Evolutionary conservation across 345 rosid species (phyloP), one percentile per base, ranked within the genome.

Genomic region (Dipteronia sinensis): DNA sequence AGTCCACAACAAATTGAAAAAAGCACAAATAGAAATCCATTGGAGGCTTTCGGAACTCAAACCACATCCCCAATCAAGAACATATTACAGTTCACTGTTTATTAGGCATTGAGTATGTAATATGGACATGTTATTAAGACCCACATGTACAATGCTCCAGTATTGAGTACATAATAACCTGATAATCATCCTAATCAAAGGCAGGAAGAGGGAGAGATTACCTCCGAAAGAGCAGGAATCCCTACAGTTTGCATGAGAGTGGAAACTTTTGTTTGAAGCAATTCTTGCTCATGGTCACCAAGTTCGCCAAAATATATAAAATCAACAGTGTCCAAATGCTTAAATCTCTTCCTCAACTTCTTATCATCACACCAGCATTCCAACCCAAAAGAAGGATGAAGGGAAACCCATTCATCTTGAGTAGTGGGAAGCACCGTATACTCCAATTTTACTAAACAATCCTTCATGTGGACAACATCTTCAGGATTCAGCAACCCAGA

Each of bases 331-430:
- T 88, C 86, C 82, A 81, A 76, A 73, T 83, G 79, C 85, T 82
- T 90, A 77, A 92, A 95, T 74, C 83, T 92, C 80, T 85, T 85
- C 83, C 81, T 81, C 79, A 93, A 77, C 80, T 91, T 83, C 69
- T 87, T 85, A 82, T 92, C 88, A 75, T 93, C 96, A 81, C 89
- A 89, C 99, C 98, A 95, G 80, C 96, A 93, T 31, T 92, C 88
- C 44, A 88, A 86, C 83, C 97, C 95, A 70, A 83, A 90, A 31
- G 97, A 92, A 70, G 92, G 86, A 80, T 95, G 97, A 69, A 93
- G 76, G 27, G 98, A 93, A 71, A 92, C 97, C 98, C 97, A 95
- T 80, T 88, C 89, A 78, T 92, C 90, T 65, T 74, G 80, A 58
- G 74, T 71, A 51, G 99, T 89, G 73, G 97, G 98, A 81, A 95